Percentiles rank a stretch among this genome's conserved stretches.
Evolutionary conservation across 495 filamentous ascomycete species (phyloP).

Genomic region (Aspergillus nanangensis): DNA sequence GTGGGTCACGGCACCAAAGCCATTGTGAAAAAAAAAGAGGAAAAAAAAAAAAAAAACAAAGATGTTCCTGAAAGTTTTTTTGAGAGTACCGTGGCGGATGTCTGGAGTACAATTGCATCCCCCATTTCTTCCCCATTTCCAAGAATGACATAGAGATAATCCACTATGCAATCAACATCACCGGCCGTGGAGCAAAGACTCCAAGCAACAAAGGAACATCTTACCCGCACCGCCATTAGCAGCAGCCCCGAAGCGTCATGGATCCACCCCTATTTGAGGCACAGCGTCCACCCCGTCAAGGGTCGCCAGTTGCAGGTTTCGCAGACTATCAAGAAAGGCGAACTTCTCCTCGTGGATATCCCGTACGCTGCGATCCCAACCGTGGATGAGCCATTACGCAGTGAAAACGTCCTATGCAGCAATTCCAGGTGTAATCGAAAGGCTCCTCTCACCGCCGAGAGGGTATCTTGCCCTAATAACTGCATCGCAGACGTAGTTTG

Average conservation of each 20-base stretch:
- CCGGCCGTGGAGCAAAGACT: background rate
- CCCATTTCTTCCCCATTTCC: no score
- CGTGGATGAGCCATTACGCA: slow-evolving; percentile 21
- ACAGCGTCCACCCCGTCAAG: slow-evolving; percentile 28
- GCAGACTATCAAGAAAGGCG: slow-evolving; percentile 20
- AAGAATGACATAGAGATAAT: no score
- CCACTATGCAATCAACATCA: slow-evolving; percentile 1
- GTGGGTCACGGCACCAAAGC: background rate
- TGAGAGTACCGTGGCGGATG: no score
- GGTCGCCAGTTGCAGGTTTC: slow-evolving; percentile 33
- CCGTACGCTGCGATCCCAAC: slow-evolving; percentile 34
- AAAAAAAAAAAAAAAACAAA: no score
- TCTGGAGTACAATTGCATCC: no score
- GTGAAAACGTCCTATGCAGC: slow-evolving; percentile 29
- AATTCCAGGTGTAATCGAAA: slow-evolving; percentile 27
- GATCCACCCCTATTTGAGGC: slow-evolving; percentile 32
- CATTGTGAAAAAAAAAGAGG: background rate
- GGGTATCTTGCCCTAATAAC: slow-evolving; percentile 18
- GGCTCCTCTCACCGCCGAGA: slow-evolving; percentile 5
- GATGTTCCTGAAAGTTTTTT: no score
- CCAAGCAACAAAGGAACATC: slow-evolving; percentile 4
- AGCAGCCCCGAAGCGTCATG: slow-evolving; percentile 5
- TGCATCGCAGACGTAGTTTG: slow-evolving; percentile 31
- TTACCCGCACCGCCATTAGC: background rate
- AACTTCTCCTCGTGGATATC: slow-evolving; percentile 27